Conservation (phyloP, 495 filamentous ascomycete genomes). For the Annulohypoxylon maeteangense region DNA sequence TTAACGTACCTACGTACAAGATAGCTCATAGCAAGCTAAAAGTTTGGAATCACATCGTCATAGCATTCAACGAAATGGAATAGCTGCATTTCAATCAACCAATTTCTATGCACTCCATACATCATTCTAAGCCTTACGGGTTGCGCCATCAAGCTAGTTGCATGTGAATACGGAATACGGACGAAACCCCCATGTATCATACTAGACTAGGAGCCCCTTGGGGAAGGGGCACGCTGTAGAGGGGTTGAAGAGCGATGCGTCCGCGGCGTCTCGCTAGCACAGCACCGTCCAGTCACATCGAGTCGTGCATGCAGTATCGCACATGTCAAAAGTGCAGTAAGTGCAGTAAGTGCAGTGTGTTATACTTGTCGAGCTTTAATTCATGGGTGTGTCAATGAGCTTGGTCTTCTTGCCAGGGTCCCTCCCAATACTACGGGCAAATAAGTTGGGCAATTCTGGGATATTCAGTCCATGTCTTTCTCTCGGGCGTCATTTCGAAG, state of each 20-base stretch:
- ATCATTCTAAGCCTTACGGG: constrained; percentile 31
- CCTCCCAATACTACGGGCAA: constrained; percentile 26
- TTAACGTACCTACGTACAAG: background rate
- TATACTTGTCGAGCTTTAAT: constrained; percentile 17
- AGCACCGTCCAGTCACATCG: constrained; percentile 8
- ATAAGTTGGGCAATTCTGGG: constrained; percentile 34
- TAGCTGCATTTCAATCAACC: constrained; percentile 17
- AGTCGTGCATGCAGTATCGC: constrained; percentile 33
- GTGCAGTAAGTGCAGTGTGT: background rate
- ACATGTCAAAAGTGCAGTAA: constrained; percentile 2
- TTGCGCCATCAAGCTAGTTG: constrained; percentile 8
- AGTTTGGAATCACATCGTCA: constrained; percentile 20
- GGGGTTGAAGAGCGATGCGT: constrained; percentile 1
- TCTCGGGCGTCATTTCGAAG: constrained; percentile 22
- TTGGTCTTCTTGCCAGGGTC: constrained; percentile 25
- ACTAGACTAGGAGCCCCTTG: background rate
- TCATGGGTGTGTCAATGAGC: constrained; percentile 32
- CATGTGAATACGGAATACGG: constrained; percentile 25
- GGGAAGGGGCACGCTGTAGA: background rate
- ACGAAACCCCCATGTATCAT: constrained; percentile 1
- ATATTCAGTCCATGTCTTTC: constrained; percentile 14
- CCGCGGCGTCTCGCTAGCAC: constrained; percentile 19
- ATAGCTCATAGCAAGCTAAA: constrained; percentile 2
- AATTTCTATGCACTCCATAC: constrained; percentile 30
- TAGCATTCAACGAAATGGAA: constrained; percentile 13